Evolutionary conservation across 192 early-diverging fungal genomes (phyloP).

Genomic region (Coemansia sp.): DNA sequence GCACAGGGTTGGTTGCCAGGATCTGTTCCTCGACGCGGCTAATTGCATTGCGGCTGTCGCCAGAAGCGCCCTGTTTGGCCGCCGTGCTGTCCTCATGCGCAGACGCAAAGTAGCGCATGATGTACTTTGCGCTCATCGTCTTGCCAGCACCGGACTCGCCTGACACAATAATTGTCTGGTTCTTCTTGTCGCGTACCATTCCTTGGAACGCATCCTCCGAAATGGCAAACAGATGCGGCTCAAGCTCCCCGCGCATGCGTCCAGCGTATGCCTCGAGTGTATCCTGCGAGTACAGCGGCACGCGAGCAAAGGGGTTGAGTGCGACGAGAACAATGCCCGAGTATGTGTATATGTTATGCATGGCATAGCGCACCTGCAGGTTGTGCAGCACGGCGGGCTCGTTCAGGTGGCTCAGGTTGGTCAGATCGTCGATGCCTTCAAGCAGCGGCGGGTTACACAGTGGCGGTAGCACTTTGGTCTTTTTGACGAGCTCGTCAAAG

Average conservation of each 20-base stretch:
- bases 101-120: constrained; percentile 96
- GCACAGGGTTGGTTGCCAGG: constrained; percentile 95
- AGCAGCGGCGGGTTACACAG: constrained; percentile 90
- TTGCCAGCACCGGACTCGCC: constrained; percentile 98
- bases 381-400: constrained; percentile 94
- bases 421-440: constrained; percentile 88
- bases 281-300: constrained; percentile 88
- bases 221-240: constrained; percentile 98
- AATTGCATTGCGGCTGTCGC: constrained; percentile 20
- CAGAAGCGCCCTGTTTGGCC: constrained; percentile 18
- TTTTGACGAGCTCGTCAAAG: constrained; percentile 63
- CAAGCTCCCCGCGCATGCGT: constrained; percentile 86
- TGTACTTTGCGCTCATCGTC: constrained; percentile 93
- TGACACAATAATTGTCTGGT: constrained; percentile 98
- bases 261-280: constrained; percentile 93
- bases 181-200: constrained; percentile 88
- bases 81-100: constrained; percentile 57
- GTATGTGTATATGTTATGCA: constrained; percentile 98
- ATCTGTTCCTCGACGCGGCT: constrained; percentile 73
- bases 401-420: constrained; percentile 93
- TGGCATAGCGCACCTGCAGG: constrained; percentile 82
- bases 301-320: constrained; percentile 89
- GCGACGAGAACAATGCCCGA: constrained; percentile 98
- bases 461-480: constrained; percentile 76
- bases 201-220: constrained; percentile 96